Base-by-base conservation (phyloP, 192 early-diverging fungal species). In the Rhizoclosmatium sp. region DNA sequence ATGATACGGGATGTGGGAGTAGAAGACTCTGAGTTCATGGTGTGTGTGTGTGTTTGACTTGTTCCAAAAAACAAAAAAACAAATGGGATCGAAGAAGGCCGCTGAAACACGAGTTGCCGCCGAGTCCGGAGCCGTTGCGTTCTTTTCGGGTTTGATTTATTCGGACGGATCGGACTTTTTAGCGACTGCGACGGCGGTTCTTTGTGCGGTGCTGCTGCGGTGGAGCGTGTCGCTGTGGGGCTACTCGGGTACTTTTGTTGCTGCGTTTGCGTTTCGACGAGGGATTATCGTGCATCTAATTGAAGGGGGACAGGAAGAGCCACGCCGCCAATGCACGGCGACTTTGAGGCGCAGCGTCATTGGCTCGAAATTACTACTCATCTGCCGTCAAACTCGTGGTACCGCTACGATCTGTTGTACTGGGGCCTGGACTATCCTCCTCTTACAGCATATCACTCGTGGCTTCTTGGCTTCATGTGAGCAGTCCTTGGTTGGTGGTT, bases 371-470 rank as follows among this genome's bases (percentile, higher is more conserved):
- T 99, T 48, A 98, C 98, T 2, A 82, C 85, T 3, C 91, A 96
- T 68, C 77, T 97, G 46, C 93, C 96, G 0, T 80, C 89, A 14
- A 75, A 81, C 39, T 78, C 92, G 67, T 99, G 98, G 98, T 99
- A 99, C 81, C 87, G 87, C 41, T 95, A 96, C 83, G 91, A 94
- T 69, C 87, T 94, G 40, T 74, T 91, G 61, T 97, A 96, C 89
- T 99, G 96, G 87, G 96, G 96, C 1, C 88, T 99, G 60, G 98
- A 99, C 85, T 99, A 99, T 82, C 96, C 98, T 59, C 96, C 96
- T 0, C 83, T 99, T 59, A 97, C 98, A 3, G 98, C 98, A 14
- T 98, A 94, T 82, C 92, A 96, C 75, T 94, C 92, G 79, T 96
- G 92, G 93, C 47, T 96, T 21, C 93, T 95, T 82, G 96, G 95